Percentiles rank a stretch among this genome's conserved stretches.
These are phyloP conservation scores for Phlyctochytrium planicorne DNA, from an alignment of 192 early-diverging fungal species.

Conservation along the genomic window DNA sequence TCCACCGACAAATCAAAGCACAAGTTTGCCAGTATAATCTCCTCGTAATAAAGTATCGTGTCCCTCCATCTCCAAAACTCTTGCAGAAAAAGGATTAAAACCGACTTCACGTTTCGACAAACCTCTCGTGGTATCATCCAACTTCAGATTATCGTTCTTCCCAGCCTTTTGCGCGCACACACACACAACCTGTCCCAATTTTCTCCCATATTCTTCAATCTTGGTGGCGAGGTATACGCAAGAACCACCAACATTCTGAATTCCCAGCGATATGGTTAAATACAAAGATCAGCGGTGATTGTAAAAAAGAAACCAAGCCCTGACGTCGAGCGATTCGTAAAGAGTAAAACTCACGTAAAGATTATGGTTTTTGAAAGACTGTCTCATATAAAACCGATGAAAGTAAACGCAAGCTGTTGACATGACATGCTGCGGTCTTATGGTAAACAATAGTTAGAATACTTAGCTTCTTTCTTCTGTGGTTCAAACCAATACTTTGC, in stretches of 20 bases:
- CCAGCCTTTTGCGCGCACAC: constrained; percentile 9
- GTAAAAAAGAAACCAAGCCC: no score
- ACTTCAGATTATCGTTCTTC: constrained; percentile 15
- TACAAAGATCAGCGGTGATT: no score
- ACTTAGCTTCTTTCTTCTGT: no score
- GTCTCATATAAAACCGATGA: constrained; percentile 40
- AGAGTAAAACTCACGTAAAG: constrained; percentile 17
- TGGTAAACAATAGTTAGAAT: no score
- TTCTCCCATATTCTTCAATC: constrained; percentile 22
- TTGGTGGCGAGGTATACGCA: constrained; percentile 31
- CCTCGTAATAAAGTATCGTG: constrained; percentile 34
- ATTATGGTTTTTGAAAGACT: constrained; percentile 30
- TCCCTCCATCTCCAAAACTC: constrained; percentile 26
- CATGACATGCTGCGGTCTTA: constrained; percentile 9
- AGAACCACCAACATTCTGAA: constrained; percentile 24
- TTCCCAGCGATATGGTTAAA: no score
- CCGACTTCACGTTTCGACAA: no score
- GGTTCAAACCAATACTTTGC: no score
- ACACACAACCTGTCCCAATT: constrained; percentile 3
- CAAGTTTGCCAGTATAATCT: constrained; percentile 21
- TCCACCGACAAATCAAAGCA: constrained; percentile 32
- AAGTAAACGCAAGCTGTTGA: constrained; percentile 32
- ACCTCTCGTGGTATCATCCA: constrained; percentile 15
- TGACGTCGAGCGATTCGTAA: no score
- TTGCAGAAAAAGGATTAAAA: background rate